Evolutionary conservation across 352 stramenopile genomes (phyloP).

Genomic region (Phytophthora ohioensis): DNA sequence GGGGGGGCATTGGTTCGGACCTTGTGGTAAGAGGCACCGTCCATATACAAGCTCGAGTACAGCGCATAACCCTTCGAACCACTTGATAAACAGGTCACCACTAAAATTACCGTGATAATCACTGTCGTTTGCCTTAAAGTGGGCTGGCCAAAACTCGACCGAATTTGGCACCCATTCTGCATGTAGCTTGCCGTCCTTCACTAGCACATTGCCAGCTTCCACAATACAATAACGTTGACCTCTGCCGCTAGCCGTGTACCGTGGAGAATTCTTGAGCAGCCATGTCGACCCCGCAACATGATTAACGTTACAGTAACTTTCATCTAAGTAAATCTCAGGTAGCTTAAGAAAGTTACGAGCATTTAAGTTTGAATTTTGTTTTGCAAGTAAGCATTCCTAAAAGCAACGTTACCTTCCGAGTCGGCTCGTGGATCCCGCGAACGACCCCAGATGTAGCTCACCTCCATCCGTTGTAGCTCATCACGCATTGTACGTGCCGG

Average conservation of each 20-base stretch:
- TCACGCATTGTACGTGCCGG: no score
- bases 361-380: conserved; percentile 2
- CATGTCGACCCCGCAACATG: conserved; percentile 7
- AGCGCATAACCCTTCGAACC: conserved; percentile 4
- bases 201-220: neutral
- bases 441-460: neutral
- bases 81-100: neutral
- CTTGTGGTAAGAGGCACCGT: conserved; percentile 16
- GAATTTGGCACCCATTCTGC: neutral
- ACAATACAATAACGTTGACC: conserved; percentile 12
- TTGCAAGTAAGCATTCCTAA: neutral
- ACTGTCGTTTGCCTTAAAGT: neutral
- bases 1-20: neutral
- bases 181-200: neutral
- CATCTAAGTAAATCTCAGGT: conserved; percentile 6
- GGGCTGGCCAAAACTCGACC: neutral
- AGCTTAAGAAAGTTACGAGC: neutral
- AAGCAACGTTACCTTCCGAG: conserved; percentile 1
- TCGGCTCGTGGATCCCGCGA: neutral
- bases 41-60: conserved; percentile 4
- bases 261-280: neutral
- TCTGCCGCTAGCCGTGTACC: conserved; percentile 2
- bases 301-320: conserved; percentile 11
- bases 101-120: conserved; percentile 17
- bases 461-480: neutral